Evolutionary conservation across 805 yeast species (phyloP), one percentile per base, ranked within the genome.

Genomic region (Candida rishiriensis): DNA sequence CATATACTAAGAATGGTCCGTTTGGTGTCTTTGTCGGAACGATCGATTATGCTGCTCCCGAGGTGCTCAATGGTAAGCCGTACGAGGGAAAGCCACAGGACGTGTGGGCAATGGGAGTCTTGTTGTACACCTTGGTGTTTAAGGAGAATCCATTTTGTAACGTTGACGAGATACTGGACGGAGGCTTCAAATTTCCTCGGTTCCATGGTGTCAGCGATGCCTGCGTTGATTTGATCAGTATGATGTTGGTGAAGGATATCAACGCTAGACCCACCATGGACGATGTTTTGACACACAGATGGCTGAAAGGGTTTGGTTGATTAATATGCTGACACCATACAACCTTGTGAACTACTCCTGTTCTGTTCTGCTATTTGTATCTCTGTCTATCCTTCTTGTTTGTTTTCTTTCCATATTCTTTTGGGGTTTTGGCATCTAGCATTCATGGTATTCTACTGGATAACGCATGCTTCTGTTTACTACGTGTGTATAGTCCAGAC

Each of bases 1-100:
- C 97, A 0, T 88, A 88, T 62, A 79, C 82, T 16, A 79, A 76
- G 52, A 88, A 84, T 67, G 98, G 97, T 0, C 98, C 98, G 5
- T 93, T 91, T 66, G 96, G 91, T 54, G 96, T 93, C 5, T 91
- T 93, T 66, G 98, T 93, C 2, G 99, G 99, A 2, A 93, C 99
- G 0, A 82, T 93, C 36, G 97, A 93, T 63, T 93, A 91, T 63
- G 98, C 98, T 1, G 95, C 98, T 0, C 99, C 99, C 0, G 99
- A 93, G 64, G 96, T 93, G 0, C 70, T 93, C 31, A 75, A 82
- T 41, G 99, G 98, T 2, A 82, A 81, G 48, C 84, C 90, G 17
- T 93, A 91, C 58, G 88, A 81, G 41, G 99, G 99, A 17, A 84
- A 79, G 60, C 91, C 96, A 3, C 99, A 93, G 63, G 99, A 93